Percentiles rank a stretch among this genome's conserved stretches.
Conservation (phyloP, 805 yeast species). For the Lachancea fermentati region DNA sequence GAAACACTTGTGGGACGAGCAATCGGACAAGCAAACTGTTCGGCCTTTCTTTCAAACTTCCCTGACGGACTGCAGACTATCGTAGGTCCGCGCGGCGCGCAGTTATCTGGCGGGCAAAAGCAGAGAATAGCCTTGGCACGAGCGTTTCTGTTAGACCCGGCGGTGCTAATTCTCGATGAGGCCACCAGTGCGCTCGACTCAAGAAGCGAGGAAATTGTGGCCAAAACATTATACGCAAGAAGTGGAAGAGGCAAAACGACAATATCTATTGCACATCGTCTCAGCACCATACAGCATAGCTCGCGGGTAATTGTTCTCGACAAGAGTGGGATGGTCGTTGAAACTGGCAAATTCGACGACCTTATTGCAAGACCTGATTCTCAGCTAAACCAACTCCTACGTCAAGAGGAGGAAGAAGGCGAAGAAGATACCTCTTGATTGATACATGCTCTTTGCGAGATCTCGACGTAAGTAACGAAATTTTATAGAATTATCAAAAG, state of each 20-base stretch:
- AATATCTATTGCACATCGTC: slow-evolving; percentile 86
- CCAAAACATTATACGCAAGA: slow-evolving; percentile 58
- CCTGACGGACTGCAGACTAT: slow-evolving; percentile 78
- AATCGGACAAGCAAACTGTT: slow-evolving; percentile 65
- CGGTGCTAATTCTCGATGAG: slow-evolving; percentile 81
- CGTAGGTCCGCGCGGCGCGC: slow-evolving; percentile 84
- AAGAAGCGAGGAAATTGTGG: slow-evolving; percentile 79
- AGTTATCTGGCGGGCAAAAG: slow-evolving; percentile 91
- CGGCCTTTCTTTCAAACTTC: slow-evolving; percentile 59
- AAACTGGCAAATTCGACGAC: slow-evolving; percentile 55
- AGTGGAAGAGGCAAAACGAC: slow-evolving; percentile 58
- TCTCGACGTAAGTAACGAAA: background rate
- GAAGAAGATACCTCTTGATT: too few relatives aligned
- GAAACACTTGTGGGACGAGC: slow-evolving; percentile 58
- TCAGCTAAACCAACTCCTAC: slow-evolving; percentile 32
- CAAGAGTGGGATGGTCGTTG: slow-evolving; percentile 67
- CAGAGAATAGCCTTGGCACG: slow-evolving; percentile 91
- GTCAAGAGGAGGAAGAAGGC: slow-evolving; percentile 24
- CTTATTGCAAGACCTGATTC: slow-evolving; percentile 39
- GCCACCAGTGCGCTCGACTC: slow-evolving; percentile 94
- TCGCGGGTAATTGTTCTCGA: slow-evolving; percentile 76
- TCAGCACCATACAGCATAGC: slow-evolving; percentile 80
- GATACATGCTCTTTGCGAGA: too few relatives aligned
- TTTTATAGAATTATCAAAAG: background rate
- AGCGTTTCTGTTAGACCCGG: slow-evolving; percentile 72